Base-by-base conservation (phyloP, 2,329 filamentous ascomycete species). In the Alternaria longipes region DNA sequence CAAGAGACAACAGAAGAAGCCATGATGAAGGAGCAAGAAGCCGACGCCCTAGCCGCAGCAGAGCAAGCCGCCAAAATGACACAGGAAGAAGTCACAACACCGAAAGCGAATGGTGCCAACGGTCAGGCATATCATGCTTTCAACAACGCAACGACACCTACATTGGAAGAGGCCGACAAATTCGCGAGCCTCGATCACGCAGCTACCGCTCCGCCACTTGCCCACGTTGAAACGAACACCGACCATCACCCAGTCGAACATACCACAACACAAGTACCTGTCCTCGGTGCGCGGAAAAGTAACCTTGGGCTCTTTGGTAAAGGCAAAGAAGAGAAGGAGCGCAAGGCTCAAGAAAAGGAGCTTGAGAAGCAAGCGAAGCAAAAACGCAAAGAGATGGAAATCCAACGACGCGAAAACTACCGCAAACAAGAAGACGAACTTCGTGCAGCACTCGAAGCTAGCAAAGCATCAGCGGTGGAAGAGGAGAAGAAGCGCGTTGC, bases 1-100 rank as follows among this genome's bases (percentile, higher is more conserved):
- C 95, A 97, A 77, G 94, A 99, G 79, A 98, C 89, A 2, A 91
- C 88, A 0, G 76, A 89, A 26, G 89, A 91, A 73, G 87, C 87
- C 2, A 84, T 90, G 71, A 82, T 87, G 72, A 89, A 89, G 58
- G 94, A 98, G 79, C 91, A 96, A 75, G 93, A 96, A 71, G 90
- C 88, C 47, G 93, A 97, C 76, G 90, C 90, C 11, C 79, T 84
- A 38, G 75, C 77, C 11, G 76, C 78, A 11, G 78, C 77, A 26
- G 72, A 74, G 46, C 68, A 73, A 46, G 76, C 74, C 8, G 71
- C 75, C n/a, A 73, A 79, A 72, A 26, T 80, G 72, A 60, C 76
- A 80, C 89, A 85, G 78, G 90, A 89, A 73, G 84, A 86, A 56
- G 83, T 66, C 81, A 87, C 45, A 69, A 87, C 46, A 78, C 83